Percentiles rank a stretch among this genome's conserved stretches.
These are phyloP conservation scores for Penicillium manginii DNA, from an alignment of 495 filamentous ascomycete genomes.

Conservation along the genomic window DNA sequence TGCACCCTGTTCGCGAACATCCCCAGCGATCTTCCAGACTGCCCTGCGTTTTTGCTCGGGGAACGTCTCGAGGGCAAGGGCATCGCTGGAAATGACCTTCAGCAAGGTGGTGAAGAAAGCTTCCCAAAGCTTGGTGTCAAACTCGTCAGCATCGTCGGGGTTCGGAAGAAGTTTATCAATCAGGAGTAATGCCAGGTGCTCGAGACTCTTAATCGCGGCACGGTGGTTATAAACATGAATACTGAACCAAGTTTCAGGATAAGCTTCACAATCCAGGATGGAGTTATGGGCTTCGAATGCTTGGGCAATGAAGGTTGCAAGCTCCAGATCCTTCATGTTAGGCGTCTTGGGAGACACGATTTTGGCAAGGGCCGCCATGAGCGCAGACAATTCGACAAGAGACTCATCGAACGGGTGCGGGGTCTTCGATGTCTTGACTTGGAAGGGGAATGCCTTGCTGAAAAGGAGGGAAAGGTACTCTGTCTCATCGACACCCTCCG, in stretches of 20 bases:
- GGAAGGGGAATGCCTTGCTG: slow-evolving; percentile 89
- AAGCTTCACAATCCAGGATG: slow-evolving; percentile 86
- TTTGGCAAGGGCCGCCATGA: slow-evolving; percentile 79
- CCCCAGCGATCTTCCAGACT: slow-evolving; percentile 98
- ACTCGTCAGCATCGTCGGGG: slow-evolving; percentile 89
- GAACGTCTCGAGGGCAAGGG: slow-evolving; percentile 91
- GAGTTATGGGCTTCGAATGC: slow-evolving; percentile 80
- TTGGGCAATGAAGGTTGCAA: slow-evolving; percentile 73
- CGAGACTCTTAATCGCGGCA: slow-evolving; percentile 84
- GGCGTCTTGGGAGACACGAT: slow-evolving; percentile 55
- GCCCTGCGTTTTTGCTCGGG: slow-evolving; percentile 94
- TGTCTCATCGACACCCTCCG: slow-evolving; percentile 64
- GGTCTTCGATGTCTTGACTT: slow-evolving; percentile 65
- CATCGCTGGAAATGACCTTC: slow-evolving; percentile 84
- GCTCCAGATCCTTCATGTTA: slow-evolving; percentile 73
- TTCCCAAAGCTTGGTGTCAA: slow-evolving; percentile 93
- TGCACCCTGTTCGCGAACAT: slow-evolving; percentile 91
- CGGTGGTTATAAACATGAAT: slow-evolving; percentile 95
- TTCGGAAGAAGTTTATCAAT: slow-evolving; percentile 78
- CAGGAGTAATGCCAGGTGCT: slow-evolving; percentile 77
- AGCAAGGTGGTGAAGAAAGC: slow-evolving; percentile 88
- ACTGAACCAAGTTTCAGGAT: slow-evolving; percentile 88
- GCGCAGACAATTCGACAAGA: slow-evolving; percentile 83
- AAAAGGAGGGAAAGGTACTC: slow-evolving; percentile 83
- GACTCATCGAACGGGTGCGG: slow-evolving; percentile 80